phyloP scores from a whole-genome alignment of 768 basidiomycete genomes.

The Mycena haematopus region DNA sequence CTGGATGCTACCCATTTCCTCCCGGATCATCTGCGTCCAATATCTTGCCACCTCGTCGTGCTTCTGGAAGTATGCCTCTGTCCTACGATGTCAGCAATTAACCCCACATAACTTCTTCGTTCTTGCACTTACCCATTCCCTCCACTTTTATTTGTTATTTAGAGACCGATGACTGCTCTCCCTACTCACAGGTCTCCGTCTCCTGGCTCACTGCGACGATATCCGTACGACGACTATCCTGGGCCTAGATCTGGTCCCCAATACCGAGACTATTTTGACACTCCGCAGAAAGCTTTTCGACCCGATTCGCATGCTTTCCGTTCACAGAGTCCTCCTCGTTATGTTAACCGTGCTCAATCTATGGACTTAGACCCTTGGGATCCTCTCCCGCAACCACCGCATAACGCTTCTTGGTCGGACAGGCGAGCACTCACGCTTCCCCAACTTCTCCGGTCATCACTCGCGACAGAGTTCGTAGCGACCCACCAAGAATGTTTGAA shows the following conservation, averaged over 20 bases:
- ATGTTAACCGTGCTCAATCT: slow-evolving; percentile 44
- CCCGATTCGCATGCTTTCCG: slow-evolving; percentile 29
- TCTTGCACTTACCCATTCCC: slow-evolving; percentile 16
- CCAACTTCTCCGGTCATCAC: slow-evolving; percentile 38
- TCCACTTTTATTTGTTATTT: slow-evolving; percentile 29
- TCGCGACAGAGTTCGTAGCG: slow-evolving; percentile 39
- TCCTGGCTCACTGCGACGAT: slow-evolving; percentile 52
- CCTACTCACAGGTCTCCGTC: slow-evolving; percentile 57
- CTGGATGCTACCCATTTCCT: slow-evolving; percentile 47
- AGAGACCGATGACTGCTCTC: slow-evolving; percentile 42
- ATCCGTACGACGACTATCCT: slow-evolving; percentile 59
- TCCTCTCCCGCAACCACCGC: slow-evolving; percentile 48
- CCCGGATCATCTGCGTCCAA: slow-evolving; percentile 40
- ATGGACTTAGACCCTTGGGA: slow-evolving; percentile 56
- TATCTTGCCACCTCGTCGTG: slow-evolving; percentile 42
- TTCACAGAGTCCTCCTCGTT: slow-evolving; percentile 55
- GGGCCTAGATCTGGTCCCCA: slow-evolving; percentile 44
- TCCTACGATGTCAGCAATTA: slow-evolving; percentile 48
- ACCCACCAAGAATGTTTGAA: slow-evolving; percentile 66
- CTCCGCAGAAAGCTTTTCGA: slow-evolving; percentile 46
- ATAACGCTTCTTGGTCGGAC: slow-evolving; percentile 47
- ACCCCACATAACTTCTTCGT: slow-evolving; percentile 6
- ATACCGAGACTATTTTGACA: slow-evolving; percentile 44
- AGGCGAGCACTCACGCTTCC: slow-evolving; percentile 49
- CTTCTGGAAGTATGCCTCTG: slow-evolving; percentile 37